A percentile compares a stretch with the other conserved stretches of the same genome.
These are phyloP conservation scores for Candida montana DNA, from an alignment of 805 yeast genomes.

Conservation along the genomic window DNA sequence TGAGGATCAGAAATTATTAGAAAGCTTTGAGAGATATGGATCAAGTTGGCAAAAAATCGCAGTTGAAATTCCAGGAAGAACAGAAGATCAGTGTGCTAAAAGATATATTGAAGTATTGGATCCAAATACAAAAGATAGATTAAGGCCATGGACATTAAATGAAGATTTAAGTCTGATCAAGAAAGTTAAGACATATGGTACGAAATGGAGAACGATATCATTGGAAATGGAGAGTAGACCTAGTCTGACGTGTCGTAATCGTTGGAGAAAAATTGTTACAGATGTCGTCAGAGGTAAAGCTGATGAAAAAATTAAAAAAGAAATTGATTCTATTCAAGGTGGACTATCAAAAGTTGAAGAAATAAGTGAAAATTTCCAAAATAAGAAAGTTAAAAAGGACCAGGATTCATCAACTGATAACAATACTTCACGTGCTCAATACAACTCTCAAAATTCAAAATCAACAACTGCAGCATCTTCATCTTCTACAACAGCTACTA, in stretches of 20 bases:
- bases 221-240: conserved; percentile 72
- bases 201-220: conserved; percentile 85
- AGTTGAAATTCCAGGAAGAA: conserved; percentile 69
- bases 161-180: conserved; percentile 72
- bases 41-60: conserved; percentile 86
- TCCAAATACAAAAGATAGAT: conserved; percentile 70
- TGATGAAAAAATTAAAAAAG: conserved; percentile 44
- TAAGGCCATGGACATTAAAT: conserved; percentile 71
- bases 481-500: too few species aligned
- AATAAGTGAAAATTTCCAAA: conserved; percentile 20
- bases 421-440: too few species aligned
- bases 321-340: conserved; percentile 49
- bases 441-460: not conserved
- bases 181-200: conserved; percentile 67
- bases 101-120: conserved; percentile 84
- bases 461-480: not conserved
- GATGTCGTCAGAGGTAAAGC: conserved; percentile 69
- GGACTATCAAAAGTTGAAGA: conserved; percentile 26
- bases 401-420: not conserved
- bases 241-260: conserved; percentile 81
- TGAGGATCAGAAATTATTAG: conserved; percentile 64
- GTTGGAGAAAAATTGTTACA: conserved; percentile 86
- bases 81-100: conserved; percentile 94
- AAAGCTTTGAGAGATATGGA: conserved; percentile 65
- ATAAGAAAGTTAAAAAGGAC: conserved; percentile 8